Conservation (phyloP, 768 basidiomycete genomes). For the Suillus alpinus region DNA sequence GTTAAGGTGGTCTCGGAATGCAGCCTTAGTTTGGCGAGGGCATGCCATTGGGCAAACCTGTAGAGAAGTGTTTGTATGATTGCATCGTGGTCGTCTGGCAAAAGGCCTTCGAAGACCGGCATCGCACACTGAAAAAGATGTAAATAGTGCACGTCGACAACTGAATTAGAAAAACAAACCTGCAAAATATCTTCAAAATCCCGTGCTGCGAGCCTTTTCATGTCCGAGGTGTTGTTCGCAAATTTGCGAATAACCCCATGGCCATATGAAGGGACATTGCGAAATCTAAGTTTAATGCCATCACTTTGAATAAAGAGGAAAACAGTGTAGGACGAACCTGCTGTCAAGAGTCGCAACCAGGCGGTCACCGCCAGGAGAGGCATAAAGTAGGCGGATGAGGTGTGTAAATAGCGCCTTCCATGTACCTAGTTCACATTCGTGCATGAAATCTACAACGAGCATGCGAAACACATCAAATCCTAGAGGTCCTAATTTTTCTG, state of each 20-base stretch:
- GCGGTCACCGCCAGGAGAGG: neutral
- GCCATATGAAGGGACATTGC: slow-evolving; percentile 22
- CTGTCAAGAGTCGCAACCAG: slow-evolving; percentile 18
- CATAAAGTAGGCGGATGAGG: slow-evolving; percentile 28
- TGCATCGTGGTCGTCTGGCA: slow-evolving; percentile 21
- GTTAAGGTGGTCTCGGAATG: slow-evolving; percentile 23
- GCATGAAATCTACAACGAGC: slow-evolving; percentile 34
- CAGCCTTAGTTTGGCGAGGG: slow-evolving; percentile 30
- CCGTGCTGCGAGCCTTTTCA: slow-evolving; percentile 22
- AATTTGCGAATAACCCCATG: slow-evolving; percentile 18
- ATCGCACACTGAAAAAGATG: slow-evolving; percentile 24
- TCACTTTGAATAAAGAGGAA: neutral
- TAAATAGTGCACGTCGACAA: neutral
- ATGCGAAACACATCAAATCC: slow-evolving; percentile 23
- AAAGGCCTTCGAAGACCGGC: slow-evolving; percentile 36
- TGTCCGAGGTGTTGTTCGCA: slow-evolving; percentile 12
- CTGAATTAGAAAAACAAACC: slow-evolving; percentile 8
- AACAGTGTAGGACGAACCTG: slow-evolving; percentile 14
- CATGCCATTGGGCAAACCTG: slow-evolving; percentile 32
- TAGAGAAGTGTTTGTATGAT: slow-evolving; percentile 23
- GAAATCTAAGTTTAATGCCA: slow-evolving; percentile 1
- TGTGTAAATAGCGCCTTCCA: slow-evolving; percentile 36
- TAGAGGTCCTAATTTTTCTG: slow-evolving; percentile 10
- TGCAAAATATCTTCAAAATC: slow-evolving; percentile 27
- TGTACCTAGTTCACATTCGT: slow-evolving; percentile 38